phyloP scores from a whole-genome alignment of 2,329 filamentous ascomycete species.

The Cucurbitaria berberidis region DNA sequence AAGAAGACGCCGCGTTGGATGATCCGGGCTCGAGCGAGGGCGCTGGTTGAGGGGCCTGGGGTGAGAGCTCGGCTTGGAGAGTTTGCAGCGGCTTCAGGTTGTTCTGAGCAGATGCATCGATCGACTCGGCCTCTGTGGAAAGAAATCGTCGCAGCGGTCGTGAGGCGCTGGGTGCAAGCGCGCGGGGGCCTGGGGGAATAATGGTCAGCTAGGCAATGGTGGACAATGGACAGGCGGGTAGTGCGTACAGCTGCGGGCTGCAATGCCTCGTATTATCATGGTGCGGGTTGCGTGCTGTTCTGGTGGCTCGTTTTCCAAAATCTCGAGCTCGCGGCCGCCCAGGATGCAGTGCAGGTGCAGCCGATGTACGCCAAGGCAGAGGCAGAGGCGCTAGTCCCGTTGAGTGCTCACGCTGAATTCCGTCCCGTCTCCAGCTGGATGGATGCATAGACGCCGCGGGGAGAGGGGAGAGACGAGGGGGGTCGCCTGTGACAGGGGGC shows the following conservation, averaged over 20 bases:
- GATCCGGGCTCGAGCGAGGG: conserved; percentile 29
- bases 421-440: no score
- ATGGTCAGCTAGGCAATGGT: not conserved
- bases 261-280: conserved; percentile 54
- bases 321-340: conserved; percentile 1
- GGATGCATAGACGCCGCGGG: no score
- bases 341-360: no score
- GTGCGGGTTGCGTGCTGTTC: conserved; percentile 8
- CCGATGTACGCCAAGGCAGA: no score
- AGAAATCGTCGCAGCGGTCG: conserved; percentile 36
- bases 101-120: conserved; percentile 40
- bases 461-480: no score
- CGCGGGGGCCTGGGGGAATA: conserved; percentile 44
- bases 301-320: conserved; percentile 5
- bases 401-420: not conserved
- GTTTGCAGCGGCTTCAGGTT: conserved; percentile 35
- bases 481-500: no score
- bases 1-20: conserved; percentile 16
- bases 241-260: conserved; percentile 49
- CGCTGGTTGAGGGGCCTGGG: conserved; percentile 9
- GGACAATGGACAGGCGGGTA: not conserved
- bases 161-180: conserved; percentile 39
- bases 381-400: conserved; percentile 1
- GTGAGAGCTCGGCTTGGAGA: not conserved
- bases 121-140: conserved; percentile 40